Base-by-base conservation (phyloP, 441 rosid species). In the Euphorbia corollata region DNA sequence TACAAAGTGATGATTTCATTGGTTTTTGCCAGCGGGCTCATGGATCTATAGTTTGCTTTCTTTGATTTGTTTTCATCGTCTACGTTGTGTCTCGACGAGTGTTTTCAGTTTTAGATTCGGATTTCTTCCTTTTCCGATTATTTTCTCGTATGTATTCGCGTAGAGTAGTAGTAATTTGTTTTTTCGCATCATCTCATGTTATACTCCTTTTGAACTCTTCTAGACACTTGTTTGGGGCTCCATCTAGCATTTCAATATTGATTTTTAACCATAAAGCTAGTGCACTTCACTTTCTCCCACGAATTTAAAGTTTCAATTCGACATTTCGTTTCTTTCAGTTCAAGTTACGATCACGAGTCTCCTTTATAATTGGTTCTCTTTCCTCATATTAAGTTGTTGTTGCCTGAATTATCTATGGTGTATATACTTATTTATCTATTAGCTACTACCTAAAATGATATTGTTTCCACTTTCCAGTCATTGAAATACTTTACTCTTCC, bases 21-120 rank as follows among this genome's bases (percentile, higher is more conserved):
- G 60, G 54, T 59, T 65, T 68, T 68, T 59, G n/a, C 68, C 43
- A 54, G 20, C 70, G 48, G 20, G 70, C 72, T 72, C 30, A 45
- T 73, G 78, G 96, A 92, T 90, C 98, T 87, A 65, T 77, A 41
- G 67, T 74, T 78, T 78, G 73, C 73, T 56, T 65, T 20, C 64
- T 68, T 78, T 61, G 72, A 69, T 78, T n/a, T 60, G 61, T 65
- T 57, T 59, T 27, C 59, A 5, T 54, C 71, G 15, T 70, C 39
- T 61, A 41, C 65, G 45, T 73, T 68, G 36, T 71, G 10, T 65
- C 48, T 60, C 18, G 19, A 34, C 45, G 74, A 48, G 54, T 63
- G 73, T 70, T 19, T 45, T 6, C 61, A 71, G 71, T 55, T 61
- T 36, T 65, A 30, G 30, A 69, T 62, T 72, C 70, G 69, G 73